Conservation (phyloP, 441 rosid genomes). For the Erysimum cheiri region DNA sequence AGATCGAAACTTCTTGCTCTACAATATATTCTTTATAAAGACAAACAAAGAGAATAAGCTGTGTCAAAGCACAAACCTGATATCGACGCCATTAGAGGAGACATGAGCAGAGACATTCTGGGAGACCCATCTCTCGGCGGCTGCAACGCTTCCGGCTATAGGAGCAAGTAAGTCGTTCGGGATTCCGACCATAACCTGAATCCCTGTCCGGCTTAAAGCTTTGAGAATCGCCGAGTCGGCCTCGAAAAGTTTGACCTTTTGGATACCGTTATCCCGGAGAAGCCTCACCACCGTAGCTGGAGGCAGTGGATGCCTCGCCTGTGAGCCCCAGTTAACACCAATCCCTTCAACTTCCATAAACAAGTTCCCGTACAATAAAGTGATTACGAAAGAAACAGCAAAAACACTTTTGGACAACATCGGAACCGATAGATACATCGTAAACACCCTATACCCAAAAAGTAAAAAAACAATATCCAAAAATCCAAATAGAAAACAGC, state of each 20-base stretch:
- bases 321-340: slow-evolving; percentile 69
- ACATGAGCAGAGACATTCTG: slow-evolving; percentile 57
- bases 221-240: slow-evolving; percentile 48
- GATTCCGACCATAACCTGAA: slow-evolving; percentile 69
- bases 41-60: background rate
- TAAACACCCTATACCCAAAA: background rate
- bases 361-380: slow-evolving; percentile 21
- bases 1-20: slow-evolving; percentile 8
- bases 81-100: slow-evolving; percentile 58
- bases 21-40: background rate
- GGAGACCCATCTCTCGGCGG: slow-evolving; percentile 63
- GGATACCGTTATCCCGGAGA: slow-evolving; percentile 58
- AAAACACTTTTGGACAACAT: slow-evolving; percentile 37
- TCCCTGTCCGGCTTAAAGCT: slow-evolving; percentile 55
- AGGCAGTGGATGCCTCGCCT: slow-evolving; percentile 56
- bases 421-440: background rate
- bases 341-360: slow-evolving; percentile 32
- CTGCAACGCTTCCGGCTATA: slow-evolving; percentile 50
- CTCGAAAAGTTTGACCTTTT: slow-evolving; percentile 66
- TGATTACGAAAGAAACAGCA: slow-evolving; percentile 27
- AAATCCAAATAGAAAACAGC: background rate
- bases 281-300: slow-evolving; percentile 57
- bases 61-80: slow-evolving; percentile 48
- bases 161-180: slow-evolving; percentile 60
- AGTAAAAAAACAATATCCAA: background rate